These are phyloP conservation scores for Turnera subulata DNA, from an alignment of 345 rosid genomes.

Conservation along the genomic window DNA sequence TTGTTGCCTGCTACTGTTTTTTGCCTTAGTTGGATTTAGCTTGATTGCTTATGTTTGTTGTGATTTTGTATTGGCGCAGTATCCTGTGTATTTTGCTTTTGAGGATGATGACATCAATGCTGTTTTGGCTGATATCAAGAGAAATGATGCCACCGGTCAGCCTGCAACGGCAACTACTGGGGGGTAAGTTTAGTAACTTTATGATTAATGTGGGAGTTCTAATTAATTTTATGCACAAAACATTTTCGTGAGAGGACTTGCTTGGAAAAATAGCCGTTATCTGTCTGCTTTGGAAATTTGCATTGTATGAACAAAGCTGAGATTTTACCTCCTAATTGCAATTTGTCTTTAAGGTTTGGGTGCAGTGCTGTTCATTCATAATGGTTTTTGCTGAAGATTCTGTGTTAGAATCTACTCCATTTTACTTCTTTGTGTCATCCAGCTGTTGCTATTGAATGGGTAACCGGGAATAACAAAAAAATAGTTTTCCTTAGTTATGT, in stretches of 20 bases:
- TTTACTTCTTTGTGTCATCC: too few species aligned
- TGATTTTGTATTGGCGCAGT: slow-evolving; percentile 39
- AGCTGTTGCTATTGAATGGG: too few species aligned
- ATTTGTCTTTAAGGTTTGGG: too few species aligned
- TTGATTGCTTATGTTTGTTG: neutral
- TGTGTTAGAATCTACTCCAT: too few species aligned
- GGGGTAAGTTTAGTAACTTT: slow-evolving; percentile 61
- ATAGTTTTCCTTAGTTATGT: too few species aligned
- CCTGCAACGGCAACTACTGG: slow-evolving; percentile 95
- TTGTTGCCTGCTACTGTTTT: too few species aligned
- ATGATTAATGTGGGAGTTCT: slow-evolving; percentile 5
- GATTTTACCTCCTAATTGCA: neutral
- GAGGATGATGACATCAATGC: slow-evolving; percentile 78
- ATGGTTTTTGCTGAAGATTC: too few species aligned
- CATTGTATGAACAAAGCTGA: neutral
- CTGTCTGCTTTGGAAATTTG: slow-evolving; percentile 1
- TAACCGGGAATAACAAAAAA: too few species aligned
- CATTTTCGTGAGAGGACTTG: neutral
- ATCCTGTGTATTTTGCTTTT: slow-evolving; percentile 92
- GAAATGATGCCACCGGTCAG: slow-evolving; percentile 80
- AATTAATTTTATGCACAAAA: neutral
- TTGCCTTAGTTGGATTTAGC: neutral
- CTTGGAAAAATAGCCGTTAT: neutral
- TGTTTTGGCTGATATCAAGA: slow-evolving; percentile 80
- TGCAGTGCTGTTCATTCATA: too few species aligned